phyloP scores from a whole-genome alignment of 345 rosid genomes.

The Melaleuca alternifolia region DNA sequence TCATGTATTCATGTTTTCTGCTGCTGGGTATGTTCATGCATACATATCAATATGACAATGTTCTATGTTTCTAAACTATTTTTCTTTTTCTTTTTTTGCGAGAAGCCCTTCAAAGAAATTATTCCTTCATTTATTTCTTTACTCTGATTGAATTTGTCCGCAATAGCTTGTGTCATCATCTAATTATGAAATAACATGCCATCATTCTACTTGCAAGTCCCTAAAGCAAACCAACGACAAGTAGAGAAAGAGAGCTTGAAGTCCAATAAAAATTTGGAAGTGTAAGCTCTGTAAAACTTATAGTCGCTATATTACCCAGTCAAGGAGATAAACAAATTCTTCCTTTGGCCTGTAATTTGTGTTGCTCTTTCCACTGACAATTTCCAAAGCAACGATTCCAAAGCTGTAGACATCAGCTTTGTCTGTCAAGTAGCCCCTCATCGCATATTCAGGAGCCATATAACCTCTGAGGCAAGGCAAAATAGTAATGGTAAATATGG shows the following conservation, averaged over 20 bases:
- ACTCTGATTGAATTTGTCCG: not conserved
- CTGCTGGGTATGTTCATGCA: not conserved
- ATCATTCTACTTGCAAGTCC: not conserved
- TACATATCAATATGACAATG: not conserved
- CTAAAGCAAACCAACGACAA: not conserved
- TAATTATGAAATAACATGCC: not conserved
- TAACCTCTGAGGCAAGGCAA: slow-evolving; percentile 47
- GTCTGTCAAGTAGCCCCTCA: slow-evolving; percentile 96
- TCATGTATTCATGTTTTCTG: not conserved
- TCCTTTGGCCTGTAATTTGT: slow-evolving; percentile 92
- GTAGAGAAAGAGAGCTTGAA: not conserved
- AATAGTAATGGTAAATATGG: not conserved
- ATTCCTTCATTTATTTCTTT: not conserved
- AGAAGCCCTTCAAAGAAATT: not conserved
- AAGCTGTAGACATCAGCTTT: slow-evolving; percentile 92
- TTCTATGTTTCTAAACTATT: not conserved
- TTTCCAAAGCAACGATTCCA: slow-evolving; percentile 71
- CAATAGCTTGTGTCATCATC: not conserved
- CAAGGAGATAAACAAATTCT: slow-evolving; percentile 91
- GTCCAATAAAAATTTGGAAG: not conserved
- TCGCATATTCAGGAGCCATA: slow-evolving; percentile 99
- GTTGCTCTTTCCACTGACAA: slow-evolving; percentile 92
- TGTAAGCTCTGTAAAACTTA: not conserved
- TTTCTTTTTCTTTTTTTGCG: not conserved
- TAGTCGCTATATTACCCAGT: slow-evolving; percentile 38